A percentile compares a stretch with the other conserved stretches of the same genome.
Evolutionary conservation across 2,329 filamentous ascomycete genomes (phyloP).

Genomic region (Didymellaceae sp.): DNA sequence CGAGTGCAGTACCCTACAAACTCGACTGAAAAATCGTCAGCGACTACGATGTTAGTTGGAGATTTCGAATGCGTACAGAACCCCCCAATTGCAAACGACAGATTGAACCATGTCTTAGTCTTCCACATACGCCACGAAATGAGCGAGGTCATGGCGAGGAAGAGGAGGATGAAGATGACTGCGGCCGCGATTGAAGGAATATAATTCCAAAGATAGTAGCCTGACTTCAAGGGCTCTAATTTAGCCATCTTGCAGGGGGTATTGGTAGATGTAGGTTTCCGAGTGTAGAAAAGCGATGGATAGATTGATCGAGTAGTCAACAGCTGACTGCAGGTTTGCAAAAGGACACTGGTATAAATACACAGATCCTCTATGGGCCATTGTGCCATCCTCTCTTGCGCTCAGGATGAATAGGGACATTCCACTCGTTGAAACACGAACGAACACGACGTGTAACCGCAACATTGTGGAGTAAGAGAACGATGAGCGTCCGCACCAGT

Average conservation of each 20-base stretch:
- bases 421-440: neutral
- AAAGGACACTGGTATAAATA: neutral
- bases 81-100: constrained; percentile 58
- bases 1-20: constrained; percentile 57
- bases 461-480: neutral
- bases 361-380: neutral
- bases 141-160: constrained; percentile 45
- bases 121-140: constrained; percentile 17
- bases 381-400: no score
- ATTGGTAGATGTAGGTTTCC: neutral
- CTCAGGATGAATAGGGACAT: no score
- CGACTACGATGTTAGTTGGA: neutral
- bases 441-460: neutral
- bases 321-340: neutral
- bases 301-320: neutral
- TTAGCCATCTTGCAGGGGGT: constrained; percentile 23
- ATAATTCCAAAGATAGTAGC: constrained; percentile 42
- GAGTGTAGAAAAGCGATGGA: neutral
- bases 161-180: constrained; percentile 55
- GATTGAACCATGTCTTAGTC: constrained; percentile 56
- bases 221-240: constrained; percentile 3
- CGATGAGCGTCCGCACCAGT: neutral
- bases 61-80: constrained; percentile 47
- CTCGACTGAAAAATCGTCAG: constrained; percentile 51
- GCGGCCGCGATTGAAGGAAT: constrained; percentile 54